Base-by-base conservation (phyloP, 345 rosid species). In the Populus deltoides region DNA sequence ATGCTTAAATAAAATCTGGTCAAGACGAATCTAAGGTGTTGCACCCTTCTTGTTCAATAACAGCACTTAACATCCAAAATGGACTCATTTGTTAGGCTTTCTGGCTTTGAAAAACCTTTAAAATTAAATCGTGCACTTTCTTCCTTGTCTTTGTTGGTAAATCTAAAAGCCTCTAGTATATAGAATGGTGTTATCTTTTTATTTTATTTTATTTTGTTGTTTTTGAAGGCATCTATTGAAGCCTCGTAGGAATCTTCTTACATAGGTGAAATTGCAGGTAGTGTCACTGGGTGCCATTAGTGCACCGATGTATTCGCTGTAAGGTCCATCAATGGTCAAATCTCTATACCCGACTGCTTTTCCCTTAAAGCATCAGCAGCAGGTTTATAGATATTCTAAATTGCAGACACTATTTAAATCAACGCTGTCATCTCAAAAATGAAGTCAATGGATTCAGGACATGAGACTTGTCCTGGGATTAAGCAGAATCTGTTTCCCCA, bases 321-420 rank as follows among this genome's bases (percentile, higher is more conserved):
- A 94, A 83, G 98, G 98, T 73, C 95, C 98, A 35, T 85, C 93
- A 0, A 94, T 94, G 97, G 86, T 88, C 78, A 87, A 92, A 79
- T 89, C 98, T 24, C 81, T 79, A 22, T 94, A 93, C 80, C 92
- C 97, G 1, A 88, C 98, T 0, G 95, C 98, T 9, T 93, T 94
- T 70, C 98, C 98, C 33, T 81, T 94, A 68, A 94, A 93, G 84
- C 98, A 92, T 82, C 98, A 94, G 82, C 98, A 94, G 83, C 93
- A 94, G 98, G 98, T 94, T 77, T 45, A 86, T 71, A 68, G 25
- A 36, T 66, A 53, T n/a, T 59, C 77, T 35, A 67, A 22, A 57
- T 66, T 71, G 43, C 71, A 39, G 15, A 62, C 55, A 29, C 55
- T 39, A 10, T 55, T 51, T 25, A 25, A 11, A 24, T 31, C 1